Conservation (phyloP, 768 basidiomycete species). For the Collybia mongolica region DNA sequence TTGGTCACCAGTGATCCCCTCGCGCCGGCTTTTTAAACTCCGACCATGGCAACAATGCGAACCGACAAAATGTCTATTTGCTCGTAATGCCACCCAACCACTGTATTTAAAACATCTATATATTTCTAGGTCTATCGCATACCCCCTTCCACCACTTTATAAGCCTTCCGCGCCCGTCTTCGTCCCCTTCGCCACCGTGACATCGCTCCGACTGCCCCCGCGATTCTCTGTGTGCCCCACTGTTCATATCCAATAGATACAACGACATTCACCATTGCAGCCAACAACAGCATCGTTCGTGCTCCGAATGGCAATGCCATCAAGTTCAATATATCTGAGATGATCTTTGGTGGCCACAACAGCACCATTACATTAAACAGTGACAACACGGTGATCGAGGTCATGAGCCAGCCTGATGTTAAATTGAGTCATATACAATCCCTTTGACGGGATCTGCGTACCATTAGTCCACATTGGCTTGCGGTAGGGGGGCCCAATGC, state of each 20-base stretch:
- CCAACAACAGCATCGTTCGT: slow-evolving; percentile 65
- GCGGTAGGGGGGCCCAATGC: slow-evolving; percentile 96
- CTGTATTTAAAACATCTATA: neutral
- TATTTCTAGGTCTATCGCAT: slow-evolving; percentile 36
- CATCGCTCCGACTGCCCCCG: slow-evolving; percentile 49
- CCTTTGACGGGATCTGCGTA: slow-evolving; percentile 31
- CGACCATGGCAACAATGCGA: slow-evolving; percentile 19
- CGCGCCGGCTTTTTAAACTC: slow-evolving; percentile 18
- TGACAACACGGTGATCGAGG: slow-evolving; percentile 66
- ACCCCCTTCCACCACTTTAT: slow-evolving; percentile 82
- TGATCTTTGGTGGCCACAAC: slow-evolving; percentile 59
- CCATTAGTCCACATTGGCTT: slow-evolving; percentile 95
- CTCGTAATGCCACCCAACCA: neutral
- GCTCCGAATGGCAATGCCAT: slow-evolving; percentile 71
- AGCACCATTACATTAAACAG: slow-evolving; percentile 77
- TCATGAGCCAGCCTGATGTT: slow-evolving; percentile 73
- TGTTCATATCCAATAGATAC: slow-evolving; percentile 76
- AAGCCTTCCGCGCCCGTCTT: slow-evolving; percentile 64
- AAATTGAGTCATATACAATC: slow-evolving; percentile 1
- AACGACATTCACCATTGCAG: slow-evolving; percentile 67
- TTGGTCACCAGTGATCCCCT: neutral
- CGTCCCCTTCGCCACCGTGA: slow-evolving; percentile 41
- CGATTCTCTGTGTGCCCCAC: slow-evolving; percentile 63
- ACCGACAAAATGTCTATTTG: slow-evolving; percentile 5
- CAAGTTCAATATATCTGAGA: slow-evolving; percentile 69